Evolutionary conservation across 2,329 filamentous ascomycete genomes (phyloP).

Genomic region (Cercospora sojina): DNA sequence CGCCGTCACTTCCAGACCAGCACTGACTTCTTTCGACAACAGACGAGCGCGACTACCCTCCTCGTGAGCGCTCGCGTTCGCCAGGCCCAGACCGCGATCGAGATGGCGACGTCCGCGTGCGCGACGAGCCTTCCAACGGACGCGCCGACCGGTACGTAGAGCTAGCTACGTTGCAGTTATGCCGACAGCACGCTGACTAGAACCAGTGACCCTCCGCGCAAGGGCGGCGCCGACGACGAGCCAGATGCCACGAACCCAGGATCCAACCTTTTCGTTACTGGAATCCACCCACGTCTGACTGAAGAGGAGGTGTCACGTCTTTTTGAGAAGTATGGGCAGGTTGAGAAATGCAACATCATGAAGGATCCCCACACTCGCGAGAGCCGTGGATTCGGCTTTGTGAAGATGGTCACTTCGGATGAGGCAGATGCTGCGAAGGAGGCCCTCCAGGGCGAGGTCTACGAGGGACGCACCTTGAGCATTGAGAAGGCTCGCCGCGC

Average conservation of each 20-base stretch:
- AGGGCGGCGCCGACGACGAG: conserved; percentile 50
- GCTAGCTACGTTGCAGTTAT: neutral
- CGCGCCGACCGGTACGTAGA: conserved; percentile 53
- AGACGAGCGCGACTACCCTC: conserved; percentile 59
- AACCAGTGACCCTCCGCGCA: conserved; percentile 14
- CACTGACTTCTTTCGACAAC: conserved; percentile 19
- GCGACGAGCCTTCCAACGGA: conserved; percentile 64
- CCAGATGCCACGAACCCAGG: conserved; percentile 85
- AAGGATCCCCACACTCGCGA: conserved; percentile 97
- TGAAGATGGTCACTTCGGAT: conserved; percentile 96
- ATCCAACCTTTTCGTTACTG: conserved; percentile 98
- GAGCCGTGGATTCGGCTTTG: conserved; percentile 97
- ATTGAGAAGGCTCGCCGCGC: conserved; percentile 98
- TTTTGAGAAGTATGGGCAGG: conserved; percentile 98
- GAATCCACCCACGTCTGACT: conserved; percentile 87
- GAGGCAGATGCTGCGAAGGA: conserved; percentile 97
- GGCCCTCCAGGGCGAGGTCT: conserved; percentile 88
- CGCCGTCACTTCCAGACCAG: neutral
- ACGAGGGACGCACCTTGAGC: conserved; percentile 92
- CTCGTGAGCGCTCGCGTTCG: conserved; percentile 66
- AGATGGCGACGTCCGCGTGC: conserved; percentile 51
- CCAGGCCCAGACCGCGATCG: conserved; percentile 53
- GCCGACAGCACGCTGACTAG: neutral
- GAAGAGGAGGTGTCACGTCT: conserved; percentile 90
- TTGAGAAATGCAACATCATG: conserved; percentile 99